A percentile compares a stretch with the other conserved stretches of the same genome.
Conservation (phyloP, 2,329 filamentous ascomycete species). For the Tothia fuscella region DNA sequence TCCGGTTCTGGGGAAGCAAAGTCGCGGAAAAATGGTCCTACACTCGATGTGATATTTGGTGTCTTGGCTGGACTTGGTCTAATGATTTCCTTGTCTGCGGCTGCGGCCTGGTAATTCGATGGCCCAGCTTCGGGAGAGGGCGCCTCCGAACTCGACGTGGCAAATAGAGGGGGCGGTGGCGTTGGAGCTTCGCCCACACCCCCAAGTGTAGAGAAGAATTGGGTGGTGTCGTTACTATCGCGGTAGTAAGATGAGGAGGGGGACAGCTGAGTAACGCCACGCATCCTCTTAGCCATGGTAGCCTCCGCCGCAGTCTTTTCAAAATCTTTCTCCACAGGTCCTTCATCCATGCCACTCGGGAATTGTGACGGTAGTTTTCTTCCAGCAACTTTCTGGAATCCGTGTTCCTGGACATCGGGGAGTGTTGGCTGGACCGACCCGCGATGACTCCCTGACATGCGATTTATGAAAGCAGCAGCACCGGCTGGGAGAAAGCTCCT, state of each 20-base stretch:
- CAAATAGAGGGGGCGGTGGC: too few relatives aligned
- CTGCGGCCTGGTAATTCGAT: too few relatives aligned
- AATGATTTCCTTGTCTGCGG: too few relatives aligned
- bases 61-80: constrained; percentile 4
- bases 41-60: too few relatives aligned
- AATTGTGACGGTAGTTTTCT: constrained; percentile 9
- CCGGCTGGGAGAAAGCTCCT: constrained; percentile 6
- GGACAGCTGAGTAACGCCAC: not conserved
- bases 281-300: not conserved
- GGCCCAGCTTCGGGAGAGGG: too few relatives aligned
- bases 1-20: too few relatives aligned
- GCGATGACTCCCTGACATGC: constrained; percentile 2
- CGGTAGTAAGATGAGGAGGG: constrained; percentile 3
- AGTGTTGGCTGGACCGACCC: constrained; percentile 1
- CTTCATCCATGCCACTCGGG: constrained; percentile 4
- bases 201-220: too few relatives aligned
- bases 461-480: constrained; percentile 9
- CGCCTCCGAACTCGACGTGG: too few relatives aligned
- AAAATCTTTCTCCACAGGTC: constrained; percentile 4
- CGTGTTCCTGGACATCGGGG: not conserved
- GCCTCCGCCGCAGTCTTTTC: not conserved
- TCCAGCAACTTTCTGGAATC: constrained; percentile 8
- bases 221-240: constrained; percentile 1
- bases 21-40: too few relatives aligned
- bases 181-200: too few relatives aligned